Evolutionary conservation across 805 yeast species (phyloP).

Genomic region (Wickerhamiella qilinensis): DNA sequence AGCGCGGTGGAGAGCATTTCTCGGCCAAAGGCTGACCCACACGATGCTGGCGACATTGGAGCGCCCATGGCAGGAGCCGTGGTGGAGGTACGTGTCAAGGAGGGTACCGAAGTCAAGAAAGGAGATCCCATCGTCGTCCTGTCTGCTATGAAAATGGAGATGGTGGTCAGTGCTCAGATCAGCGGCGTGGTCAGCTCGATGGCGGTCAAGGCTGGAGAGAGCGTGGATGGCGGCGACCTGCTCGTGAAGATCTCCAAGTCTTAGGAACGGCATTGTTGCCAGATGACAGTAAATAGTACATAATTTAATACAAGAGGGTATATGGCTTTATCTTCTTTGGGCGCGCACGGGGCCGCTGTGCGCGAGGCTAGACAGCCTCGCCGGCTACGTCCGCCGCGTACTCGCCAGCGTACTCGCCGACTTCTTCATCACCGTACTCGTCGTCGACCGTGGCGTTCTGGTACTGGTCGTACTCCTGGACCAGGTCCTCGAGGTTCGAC

Average conservation of each 20-base stretch:
- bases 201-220: constrained; percentile 74
- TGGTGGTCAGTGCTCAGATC: constrained; percentile 89
- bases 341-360: no score
- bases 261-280: not conserved
- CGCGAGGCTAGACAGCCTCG: not conserved
- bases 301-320: not conserved
- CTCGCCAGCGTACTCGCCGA: constrained; percentile 15
- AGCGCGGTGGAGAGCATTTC: constrained; percentile 73
- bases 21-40: constrained; percentile 80
- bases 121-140: constrained; percentile 91
- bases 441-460: constrained; percentile 74
- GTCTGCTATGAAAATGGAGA: constrained; percentile 99
- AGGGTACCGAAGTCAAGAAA: constrained; percentile 79
- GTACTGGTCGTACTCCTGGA: constrained; percentile 84
- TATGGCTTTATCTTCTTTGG: not conserved
- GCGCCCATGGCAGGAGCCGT: constrained; percentile 99
- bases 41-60: constrained; percentile 82
- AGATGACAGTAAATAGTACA: not conserved
- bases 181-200: constrained; percentile 72
- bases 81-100: constrained; percentile 82
- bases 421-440: constrained; percentile 60
- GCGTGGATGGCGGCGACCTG: constrained; percentile 88
- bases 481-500: constrained; percentile 80
- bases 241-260: constrained; percentile 40
- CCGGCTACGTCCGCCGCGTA: not conserved